A percentile compares a stretch with the other conserved stretches of the same genome.
These are phyloP conservation scores for Talaromyces pinophilus DNA, from an alignment of 2,329 filamentous ascomycete genomes.

Conservation along the genomic window DNA sequence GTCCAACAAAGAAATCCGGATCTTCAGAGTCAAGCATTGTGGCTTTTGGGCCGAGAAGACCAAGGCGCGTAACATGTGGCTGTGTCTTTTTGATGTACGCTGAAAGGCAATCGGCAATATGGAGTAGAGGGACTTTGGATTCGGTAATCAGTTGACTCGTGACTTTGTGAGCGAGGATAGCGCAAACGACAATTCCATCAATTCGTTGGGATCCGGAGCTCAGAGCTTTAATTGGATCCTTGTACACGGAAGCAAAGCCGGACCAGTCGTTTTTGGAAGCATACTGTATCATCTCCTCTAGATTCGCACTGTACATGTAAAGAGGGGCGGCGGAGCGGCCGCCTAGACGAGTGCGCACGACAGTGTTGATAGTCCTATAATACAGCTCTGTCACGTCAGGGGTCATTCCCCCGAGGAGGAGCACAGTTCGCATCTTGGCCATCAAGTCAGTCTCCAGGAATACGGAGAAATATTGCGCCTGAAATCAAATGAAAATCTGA, in stretches of 20 bases:
- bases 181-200: slow-evolving; percentile 6
- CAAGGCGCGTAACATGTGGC: background rate
- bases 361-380: background rate
- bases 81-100: background rate
- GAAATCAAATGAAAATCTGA: background rate
- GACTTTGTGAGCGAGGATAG: slow-evolving; percentile 8
- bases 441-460: background rate
- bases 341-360: background rate
- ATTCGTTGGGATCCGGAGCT: background rate
- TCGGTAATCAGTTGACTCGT: background rate
- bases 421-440: background rate
- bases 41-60: background rate
- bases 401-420: background rate
- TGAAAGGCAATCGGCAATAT: background rate
- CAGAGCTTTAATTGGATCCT: background rate
- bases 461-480: background rate
- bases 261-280: background rate
- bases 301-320: background rate
- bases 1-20: background rate
- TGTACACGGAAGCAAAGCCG: background rate
- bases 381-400: background rate
- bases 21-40: background rate
- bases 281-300: background rate
- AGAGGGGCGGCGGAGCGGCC: background rate
- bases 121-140: background rate